These are phyloP conservation scores for Kwoniella newhampshirensis DNA, from an alignment of 768 basidiomycete species.

Conservation along the genomic window DNA sequence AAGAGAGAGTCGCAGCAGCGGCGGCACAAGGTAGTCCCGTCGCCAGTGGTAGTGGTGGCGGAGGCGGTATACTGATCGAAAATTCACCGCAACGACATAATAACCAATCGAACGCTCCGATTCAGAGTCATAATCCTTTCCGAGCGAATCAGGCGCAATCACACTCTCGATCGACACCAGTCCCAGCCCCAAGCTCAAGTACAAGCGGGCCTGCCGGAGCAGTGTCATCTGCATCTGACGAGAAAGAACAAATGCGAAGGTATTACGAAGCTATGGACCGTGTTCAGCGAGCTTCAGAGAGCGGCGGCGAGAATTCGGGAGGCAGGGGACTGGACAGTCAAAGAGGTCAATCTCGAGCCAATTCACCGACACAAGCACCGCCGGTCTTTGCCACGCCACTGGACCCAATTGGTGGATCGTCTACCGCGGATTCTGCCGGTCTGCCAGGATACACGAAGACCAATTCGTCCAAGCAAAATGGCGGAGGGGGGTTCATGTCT, in stretches of 20 bases:
- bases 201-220: too few species aligned
- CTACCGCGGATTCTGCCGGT: too few species aligned
- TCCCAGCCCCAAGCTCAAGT: too few species aligned
- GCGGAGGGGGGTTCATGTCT: slow-evolving; percentile 28
- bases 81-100: too few species aligned
- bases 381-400: too few species aligned
- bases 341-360: neutral
- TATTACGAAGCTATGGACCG: slow-evolving; percentile 23
- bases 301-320: neutral
- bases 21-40: neutral
- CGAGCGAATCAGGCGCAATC: too few species aligned
- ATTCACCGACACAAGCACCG: too few species aligned
- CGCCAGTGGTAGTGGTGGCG: slow-evolving; percentile 1
- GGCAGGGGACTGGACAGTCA: neutral
- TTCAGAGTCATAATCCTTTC: too few species aligned
- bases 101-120: too few species aligned
- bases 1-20: slow-evolving; percentile 23
- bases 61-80: too few species aligned
- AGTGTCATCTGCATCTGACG: slow-evolving; percentile 1
- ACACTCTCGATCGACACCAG: too few species aligned
- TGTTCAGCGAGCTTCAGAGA: slow-evolving; percentile 1
- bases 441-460: slow-evolving; percentile 9
- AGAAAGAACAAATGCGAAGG: slow-evolving; percentile 27
- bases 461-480: slow-evolving; percentile 1
- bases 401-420: too few species aligned